Conservation (phyloP, 345 rosid species). For the Bruguiera gymnorhiza region DNA sequence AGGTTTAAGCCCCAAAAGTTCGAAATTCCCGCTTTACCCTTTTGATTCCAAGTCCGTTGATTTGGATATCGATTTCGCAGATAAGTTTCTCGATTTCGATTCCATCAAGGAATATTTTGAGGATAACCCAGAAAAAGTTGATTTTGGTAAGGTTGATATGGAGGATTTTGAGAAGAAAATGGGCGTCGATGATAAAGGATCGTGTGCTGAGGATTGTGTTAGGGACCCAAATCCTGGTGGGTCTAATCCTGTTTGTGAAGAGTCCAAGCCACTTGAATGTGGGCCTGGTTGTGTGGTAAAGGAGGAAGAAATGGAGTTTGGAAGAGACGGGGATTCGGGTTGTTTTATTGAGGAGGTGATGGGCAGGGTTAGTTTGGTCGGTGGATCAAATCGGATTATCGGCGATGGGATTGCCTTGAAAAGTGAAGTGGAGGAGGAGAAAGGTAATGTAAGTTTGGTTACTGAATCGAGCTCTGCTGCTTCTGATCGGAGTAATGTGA, state of each 20-base stretch:
- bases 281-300: conserved; percentile 19
- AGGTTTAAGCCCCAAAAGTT: conserved; percentile 32
- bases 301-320: conserved; percentile 35
- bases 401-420: background rate
- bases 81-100: conserved; percentile 64
- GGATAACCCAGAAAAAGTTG: conserved; percentile 23
- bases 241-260: conserved; percentile 19
- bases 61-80: conserved; percentile 27
- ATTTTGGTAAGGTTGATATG: conserved; percentile 36
- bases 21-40: conserved; percentile 28
- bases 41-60: conserved; percentile 31
- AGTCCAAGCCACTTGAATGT: conserved; percentile 19
- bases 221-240: conserved; percentile 9
- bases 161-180: conserved; percentile 27
- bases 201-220: conserved; percentile 11
- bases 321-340: conserved; percentile 28
- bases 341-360: conserved; percentile 48
- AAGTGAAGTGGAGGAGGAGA: background rate
- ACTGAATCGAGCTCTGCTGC: background rate
- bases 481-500: background rate
- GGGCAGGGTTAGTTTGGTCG: conserved; percentile 39
- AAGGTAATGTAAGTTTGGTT: background rate
- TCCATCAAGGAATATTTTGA: conserved; percentile 49
- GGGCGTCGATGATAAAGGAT: conserved; percentile 32
- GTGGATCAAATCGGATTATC: background rate